Evolutionary conservation across 257 asterid species (phyloP).

Genomic region (Leptodermis oblonga): DNA sequence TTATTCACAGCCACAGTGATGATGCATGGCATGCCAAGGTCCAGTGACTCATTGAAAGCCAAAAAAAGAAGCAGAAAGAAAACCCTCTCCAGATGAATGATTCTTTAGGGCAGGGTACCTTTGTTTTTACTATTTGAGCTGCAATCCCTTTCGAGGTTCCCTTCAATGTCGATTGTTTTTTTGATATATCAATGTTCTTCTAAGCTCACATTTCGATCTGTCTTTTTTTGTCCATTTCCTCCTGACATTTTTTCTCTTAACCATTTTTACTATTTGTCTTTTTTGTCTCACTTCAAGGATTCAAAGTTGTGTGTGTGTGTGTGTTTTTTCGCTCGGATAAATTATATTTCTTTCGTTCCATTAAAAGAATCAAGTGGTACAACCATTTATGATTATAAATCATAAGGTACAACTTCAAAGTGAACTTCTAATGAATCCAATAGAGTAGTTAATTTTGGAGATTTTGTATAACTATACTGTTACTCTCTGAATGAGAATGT

Average conservation of each 20-base stretch:
- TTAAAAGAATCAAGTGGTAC: no score
- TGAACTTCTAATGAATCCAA: no score
- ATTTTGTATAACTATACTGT: no score
- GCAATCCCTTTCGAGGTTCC: constrained; percentile 25
- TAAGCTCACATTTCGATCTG: constrained; percentile 36
- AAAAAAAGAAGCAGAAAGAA: neutral
- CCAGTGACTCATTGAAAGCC: neutral
- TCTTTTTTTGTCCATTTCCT: constrained; percentile 39
- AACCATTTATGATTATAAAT: no score
- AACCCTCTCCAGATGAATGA: no score
- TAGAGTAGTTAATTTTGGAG: no score
- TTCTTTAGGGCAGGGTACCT: no score
- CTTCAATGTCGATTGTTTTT: constrained; percentile 35
- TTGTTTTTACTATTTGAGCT: constrained; percentile 27
- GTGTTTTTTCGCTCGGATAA: no score
- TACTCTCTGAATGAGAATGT: no score
- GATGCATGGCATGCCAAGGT: constrained; percentile 41
- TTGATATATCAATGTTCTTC: constrained; percentile 28
- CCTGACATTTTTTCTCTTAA: constrained; percentile 17
- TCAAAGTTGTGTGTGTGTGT: no score
- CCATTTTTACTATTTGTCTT: constrained; percentile 9
- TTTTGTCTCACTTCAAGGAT: neutral
- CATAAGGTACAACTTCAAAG: no score
- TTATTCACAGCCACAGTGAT: constrained; percentile 24
- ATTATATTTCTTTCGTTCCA: no score